Evolutionary conservation across 352 stramenopile genomes (phyloP).

Genomic region (Globisporangium canariense): DNA sequence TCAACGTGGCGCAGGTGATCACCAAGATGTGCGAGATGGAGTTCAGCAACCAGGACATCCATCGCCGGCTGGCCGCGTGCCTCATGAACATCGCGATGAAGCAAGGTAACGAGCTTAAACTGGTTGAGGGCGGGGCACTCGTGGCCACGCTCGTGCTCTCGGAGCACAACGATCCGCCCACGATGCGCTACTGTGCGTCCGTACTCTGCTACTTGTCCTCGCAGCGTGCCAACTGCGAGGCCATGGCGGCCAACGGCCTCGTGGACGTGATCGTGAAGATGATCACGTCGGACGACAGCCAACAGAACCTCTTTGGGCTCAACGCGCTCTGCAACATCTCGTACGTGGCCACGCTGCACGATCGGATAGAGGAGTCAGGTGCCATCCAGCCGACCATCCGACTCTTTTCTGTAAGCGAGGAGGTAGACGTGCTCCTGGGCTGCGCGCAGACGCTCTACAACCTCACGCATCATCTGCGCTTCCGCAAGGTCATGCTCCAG

Average conservation of each 20-base stretch:
- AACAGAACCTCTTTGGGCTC: constrained; percentile 69
- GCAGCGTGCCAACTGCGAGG: constrained; percentile 69
- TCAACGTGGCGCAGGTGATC: constrained; percentile 82
- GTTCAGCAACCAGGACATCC: constrained; percentile 79
- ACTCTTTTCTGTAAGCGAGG: constrained; percentile 38
- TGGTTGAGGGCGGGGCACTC: constrained; percentile 67
- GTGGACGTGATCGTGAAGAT: constrained; percentile 70
- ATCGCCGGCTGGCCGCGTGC: constrained; percentile 65
- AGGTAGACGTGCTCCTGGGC: constrained; percentile 50
- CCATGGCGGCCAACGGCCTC: constrained; percentile 60
- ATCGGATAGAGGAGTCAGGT: constrained; percentile 63
- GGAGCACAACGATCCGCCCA: constrained; percentile 68
- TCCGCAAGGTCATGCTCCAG: constrained; percentile 55
- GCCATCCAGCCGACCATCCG: constrained; percentile 48
- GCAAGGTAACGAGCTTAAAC: constrained; percentile 43
- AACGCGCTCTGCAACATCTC: constrained; percentile 83
- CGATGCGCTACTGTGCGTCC: constrained; percentile 64
- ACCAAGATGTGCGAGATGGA: constrained; percentile 85
- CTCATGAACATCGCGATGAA: constrained; percentile 73
- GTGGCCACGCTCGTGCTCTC: constrained; percentile 65
- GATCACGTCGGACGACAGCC: constrained; percentile 38
- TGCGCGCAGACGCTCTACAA: constrained; percentile 73
- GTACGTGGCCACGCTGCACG: constrained; percentile 51
- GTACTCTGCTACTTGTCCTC: constrained; percentile 71
- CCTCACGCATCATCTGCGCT: constrained; percentile 56